phyloP scores from a whole-genome alignment of 345 rosid genomes.

The Aegle marmelos region DNA sequence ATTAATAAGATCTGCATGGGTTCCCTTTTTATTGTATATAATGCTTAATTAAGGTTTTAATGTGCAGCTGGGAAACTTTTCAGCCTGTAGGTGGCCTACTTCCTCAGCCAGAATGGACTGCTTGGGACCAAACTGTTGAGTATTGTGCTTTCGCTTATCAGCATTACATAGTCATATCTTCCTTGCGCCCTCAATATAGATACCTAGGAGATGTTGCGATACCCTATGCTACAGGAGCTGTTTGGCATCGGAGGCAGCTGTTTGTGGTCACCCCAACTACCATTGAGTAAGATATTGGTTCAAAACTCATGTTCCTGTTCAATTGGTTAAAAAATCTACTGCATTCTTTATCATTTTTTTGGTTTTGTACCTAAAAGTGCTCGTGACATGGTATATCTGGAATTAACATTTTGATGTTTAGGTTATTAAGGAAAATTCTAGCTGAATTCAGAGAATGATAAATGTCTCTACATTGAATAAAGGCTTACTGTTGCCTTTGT shows the following conservation, averaged over 20 bases:
- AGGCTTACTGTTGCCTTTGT: not conserved
- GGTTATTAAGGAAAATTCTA: conserved; percentile 3
- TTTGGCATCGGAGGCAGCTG: conserved; percentile 97
- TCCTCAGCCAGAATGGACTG: conserved; percentile 99
- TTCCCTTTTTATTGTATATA: conserved; percentile 1
- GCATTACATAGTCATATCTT: conserved; percentile 84
- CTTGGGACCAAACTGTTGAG: conserved; percentile 99
- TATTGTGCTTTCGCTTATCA: conserved; percentile 97
- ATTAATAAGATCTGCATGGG: not conserved
- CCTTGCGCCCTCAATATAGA: conserved; percentile 93
- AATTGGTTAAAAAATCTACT: not conserved
- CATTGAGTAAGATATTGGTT: conserved; percentile 69
- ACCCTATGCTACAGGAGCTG: conserved; percentile 92
- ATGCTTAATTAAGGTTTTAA: conserved; percentile 22
- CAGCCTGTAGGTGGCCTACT: conserved; percentile 92
- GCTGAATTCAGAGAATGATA: not conserved
- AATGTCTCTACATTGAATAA: not conserved
- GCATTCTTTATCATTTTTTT: not conserved
- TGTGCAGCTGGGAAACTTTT: conserved; percentile 94
- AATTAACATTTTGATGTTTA: not conserved
- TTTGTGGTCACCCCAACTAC: conserved; percentile 97
- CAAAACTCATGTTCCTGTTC: not conserved
- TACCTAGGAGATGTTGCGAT: conserved; percentile 97
- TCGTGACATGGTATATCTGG: not conserved
- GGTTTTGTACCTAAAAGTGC: not conserved